Base-by-base conservation (phyloP, 2,329 filamentous ascomycete species). In the Pseudocercospora musae region DNA sequence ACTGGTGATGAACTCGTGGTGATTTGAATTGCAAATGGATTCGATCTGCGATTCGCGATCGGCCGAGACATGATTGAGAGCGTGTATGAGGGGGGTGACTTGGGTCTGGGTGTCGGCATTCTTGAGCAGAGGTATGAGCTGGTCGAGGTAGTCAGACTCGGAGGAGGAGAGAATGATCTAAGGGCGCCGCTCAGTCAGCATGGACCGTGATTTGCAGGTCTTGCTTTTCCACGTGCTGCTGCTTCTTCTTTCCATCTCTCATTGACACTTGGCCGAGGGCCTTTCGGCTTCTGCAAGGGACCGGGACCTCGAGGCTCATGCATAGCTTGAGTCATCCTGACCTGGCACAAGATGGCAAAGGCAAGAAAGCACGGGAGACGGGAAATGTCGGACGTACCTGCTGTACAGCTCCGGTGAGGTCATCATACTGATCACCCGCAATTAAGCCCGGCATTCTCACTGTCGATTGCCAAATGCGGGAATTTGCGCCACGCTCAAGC, bases 1-100 rank as follows among this genome's bases (percentile, higher is more conserved):
- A 0, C 94, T 97, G 67, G 86, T 87, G 33, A 98, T 89, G 73
- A 99, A 99, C 72, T 97, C 95, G 73, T 98, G 94, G 73, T 99
- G 95, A 72, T 97, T 96, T 10, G 91, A 94, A 71, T 96, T 88
- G 70, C 95, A 96, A 70, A 98, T 96, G 21, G 87, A 87, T 78
- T 99, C 95, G 68, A 99, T 98, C 71, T 98, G 93, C 13, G 85
- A 79, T 76, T 99, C 95, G 64, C 93, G 89, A 52, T 95, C 91
- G 69, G 89, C 88, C 33, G 93, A 91, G 76, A 96, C 96, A 69
- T 88, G 87, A 50, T 88, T 86, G 60, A 96, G 82, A 64, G 90
- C 90, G 70, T 93, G 89, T 54, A 92, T 86, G 44, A 99, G 84
- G 62, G 86, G 42, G 82, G 83, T 6, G 88, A 75, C 70, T 55